Evolutionary conservation across 306 rosid species (phyloP).

Genomic region (Dalbergia oliveri): DNA sequence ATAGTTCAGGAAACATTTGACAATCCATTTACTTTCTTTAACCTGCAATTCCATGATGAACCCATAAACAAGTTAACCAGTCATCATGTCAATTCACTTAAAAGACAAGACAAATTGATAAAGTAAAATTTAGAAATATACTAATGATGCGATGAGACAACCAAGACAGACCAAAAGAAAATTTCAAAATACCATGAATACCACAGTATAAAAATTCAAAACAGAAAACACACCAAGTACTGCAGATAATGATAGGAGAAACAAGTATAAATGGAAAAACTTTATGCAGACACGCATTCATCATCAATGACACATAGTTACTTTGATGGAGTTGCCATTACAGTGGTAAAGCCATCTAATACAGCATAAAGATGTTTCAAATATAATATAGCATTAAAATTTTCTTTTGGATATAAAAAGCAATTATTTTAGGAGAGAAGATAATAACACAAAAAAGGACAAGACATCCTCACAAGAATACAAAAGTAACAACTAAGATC

Average conservation of each 20-base stretch:
- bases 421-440: no score
- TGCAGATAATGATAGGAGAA: background rate
- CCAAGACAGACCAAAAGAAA: constrained; percentile 23
- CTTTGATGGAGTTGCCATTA: constrained; percentile 21
- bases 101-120: background rate
- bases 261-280: background rate
- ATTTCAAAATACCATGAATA: background rate
- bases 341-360: constrained; percentile 13
- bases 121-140: constrained; percentile 6
- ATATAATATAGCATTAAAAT: background rate
- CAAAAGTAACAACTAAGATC: no score
- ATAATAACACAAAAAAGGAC: no score
- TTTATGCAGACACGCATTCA: background rate
- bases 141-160: constrained; percentile 22
- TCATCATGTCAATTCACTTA: constrained; percentile 5
- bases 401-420: no score
- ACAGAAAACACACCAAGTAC: constrained; percentile 22
- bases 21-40: constrained; percentile 99
- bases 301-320: constrained; percentile 10
- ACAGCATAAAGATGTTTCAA: constrained; percentile 2
- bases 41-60: constrained; percentile 66
- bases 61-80: constrained; percentile 30
- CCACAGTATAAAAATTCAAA: background rate
- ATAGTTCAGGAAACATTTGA: constrained; percentile 97
- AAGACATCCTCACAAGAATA: no score